A percentile compares a stretch with the other conserved stretches of the same genome.
phyloP scores from a whole-genome alignment of 2,329 filamentous ascomycete species.

The Ustilaginoidea virens region DNA sequence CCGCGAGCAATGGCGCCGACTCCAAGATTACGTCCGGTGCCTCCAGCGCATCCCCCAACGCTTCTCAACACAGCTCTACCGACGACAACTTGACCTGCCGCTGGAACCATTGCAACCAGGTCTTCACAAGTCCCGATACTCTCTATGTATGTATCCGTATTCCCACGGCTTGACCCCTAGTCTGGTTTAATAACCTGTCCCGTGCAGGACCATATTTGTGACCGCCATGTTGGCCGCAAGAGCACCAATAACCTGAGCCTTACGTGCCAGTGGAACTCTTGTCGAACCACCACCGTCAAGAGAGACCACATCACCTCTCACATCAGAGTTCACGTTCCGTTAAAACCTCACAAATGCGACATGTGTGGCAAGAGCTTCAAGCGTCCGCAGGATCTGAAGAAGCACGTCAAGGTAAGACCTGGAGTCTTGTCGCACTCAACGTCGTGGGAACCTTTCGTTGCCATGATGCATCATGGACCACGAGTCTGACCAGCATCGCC shows the following conservation, averaged over 20 bases:
- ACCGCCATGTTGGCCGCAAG: constrained; percentile 95
- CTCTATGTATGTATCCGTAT: constrained; percentile 44
- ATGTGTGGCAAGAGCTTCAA: constrained; percentile 99
- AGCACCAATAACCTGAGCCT: constrained; percentile 97
- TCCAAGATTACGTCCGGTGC: constrained; percentile 39
- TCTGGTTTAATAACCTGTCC: too few relatives aligned
- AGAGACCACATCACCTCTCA: constrained; percentile 98
- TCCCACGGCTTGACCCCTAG: too few relatives aligned
- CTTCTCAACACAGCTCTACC: constrained; percentile 24
- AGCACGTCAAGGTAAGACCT: constrained; percentile 69
- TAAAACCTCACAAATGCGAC: constrained; percentile 98
- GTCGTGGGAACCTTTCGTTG: neutral
- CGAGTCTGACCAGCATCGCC: constrained; percentile 9
- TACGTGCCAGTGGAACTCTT: constrained; percentile 94
- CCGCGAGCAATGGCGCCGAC: constrained; percentile 20
- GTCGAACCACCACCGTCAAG: constrained; percentile 93
- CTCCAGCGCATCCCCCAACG: constrained; percentile 30
- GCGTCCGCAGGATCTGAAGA: constrained; percentile 96
- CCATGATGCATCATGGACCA: neutral
- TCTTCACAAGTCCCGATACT: constrained; percentile 39
- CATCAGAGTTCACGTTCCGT: constrained; percentile 93
- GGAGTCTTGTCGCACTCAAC: neutral
- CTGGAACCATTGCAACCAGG: constrained; percentile 44
- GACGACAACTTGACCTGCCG: constrained; percentile 45
- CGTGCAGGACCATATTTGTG: constrained; percentile 83